Base-by-base conservation (phyloP, 139 green algal genomes). In the Raphidocelis subcapitata region DNA sequence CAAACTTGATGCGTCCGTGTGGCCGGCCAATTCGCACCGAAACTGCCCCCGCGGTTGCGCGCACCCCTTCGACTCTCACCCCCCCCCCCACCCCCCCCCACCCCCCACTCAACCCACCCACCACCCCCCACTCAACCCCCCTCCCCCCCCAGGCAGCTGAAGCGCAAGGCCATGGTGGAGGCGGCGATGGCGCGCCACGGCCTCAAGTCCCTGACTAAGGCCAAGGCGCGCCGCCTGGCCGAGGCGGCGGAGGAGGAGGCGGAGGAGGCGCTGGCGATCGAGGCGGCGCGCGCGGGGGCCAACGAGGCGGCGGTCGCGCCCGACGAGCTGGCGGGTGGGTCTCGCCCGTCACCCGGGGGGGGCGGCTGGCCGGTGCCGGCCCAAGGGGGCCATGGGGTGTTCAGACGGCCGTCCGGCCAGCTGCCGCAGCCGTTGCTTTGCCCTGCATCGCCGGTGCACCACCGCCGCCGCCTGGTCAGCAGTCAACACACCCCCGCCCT, bases 181-280 rank as follows among this genome's bases (percentile, higher is more conserved):
- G 67, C 69, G 0, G 85, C 89, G 1, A 85, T 98, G 84, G 55
- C 78, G 51, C 93, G 94, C 77, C 86, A 95, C 70, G 93, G 93
- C 28, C 67, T 98, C n/a, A 91, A 92, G 84, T 81, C 69, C 51
- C 79, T 80, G 20, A 80, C 49, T 57, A 89, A 91, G 73, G 81
- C 82, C 49, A 77, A 77, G 32, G 64, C 56, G 54, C 57, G 81
- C 3, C 64, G 70, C 31, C 65, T 81, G 35, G 59, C 77, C 24
- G 79, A 84, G 66, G 77, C 86, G 28, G 91, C 91, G 3, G 86
- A 94, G 80, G 86, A 87, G 65, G 92, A 94, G 76, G 91, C 91
- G 52, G 87, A 93, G 16, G 87, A 92, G 69, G 57, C 79, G n/a
- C 29, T 93, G 51, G 80, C 80, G 28, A 70, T 89, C 56, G 65